These are phyloP conservation scores for Chenopodium formosanum DNA, from an alignment of 148 eudicot species.

Conservation along the genomic window DNA sequence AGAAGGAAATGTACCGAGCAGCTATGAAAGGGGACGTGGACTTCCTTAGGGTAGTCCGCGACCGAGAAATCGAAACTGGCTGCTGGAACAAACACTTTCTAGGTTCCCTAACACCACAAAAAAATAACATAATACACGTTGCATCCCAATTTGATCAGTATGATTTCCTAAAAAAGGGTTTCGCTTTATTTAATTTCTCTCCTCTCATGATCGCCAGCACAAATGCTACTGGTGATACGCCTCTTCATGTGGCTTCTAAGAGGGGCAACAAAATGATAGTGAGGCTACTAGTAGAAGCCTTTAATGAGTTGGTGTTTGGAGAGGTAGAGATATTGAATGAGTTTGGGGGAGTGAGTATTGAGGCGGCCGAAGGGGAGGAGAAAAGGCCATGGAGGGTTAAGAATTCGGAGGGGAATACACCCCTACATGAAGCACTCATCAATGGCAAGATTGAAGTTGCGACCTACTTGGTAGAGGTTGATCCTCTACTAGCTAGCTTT, in stretches of 20 bases:
- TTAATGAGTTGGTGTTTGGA: not conserved
- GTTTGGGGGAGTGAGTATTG: not conserved
- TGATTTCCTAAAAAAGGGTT: not conserved
- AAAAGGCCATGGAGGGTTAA: constrained; percentile 6
- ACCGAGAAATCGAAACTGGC: constrained; percentile 11
- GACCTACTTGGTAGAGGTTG: not conserved
- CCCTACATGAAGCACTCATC: constrained; percentile 19
- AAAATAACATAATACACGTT: constrained; percentile 14
- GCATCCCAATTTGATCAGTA: not conserved
- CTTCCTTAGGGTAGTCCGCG: constrained; percentile 3
- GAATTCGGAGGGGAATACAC: constrained; percentile 15
- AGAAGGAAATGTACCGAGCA: not conserved
- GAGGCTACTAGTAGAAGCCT: constrained; percentile 5
- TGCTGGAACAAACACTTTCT: not conserved
- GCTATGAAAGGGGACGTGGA: not conserved
- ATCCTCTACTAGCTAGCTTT: not conserved
- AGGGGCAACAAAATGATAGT: constrained; percentile 10
- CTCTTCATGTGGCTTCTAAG: constrained; percentile 22
- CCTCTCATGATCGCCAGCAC: not conserved
- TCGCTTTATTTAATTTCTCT: not conserved
- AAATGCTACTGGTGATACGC: constrained; percentile 9
- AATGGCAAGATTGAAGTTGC: constrained; percentile 18
- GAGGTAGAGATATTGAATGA: not conserved
- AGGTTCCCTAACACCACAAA: not conserved
- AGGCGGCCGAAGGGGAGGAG: not conserved